Base-by-base conservation (phyloP, 2,329 filamentous ascomycete species). In the Gnomoniopsis sp. region DNA sequence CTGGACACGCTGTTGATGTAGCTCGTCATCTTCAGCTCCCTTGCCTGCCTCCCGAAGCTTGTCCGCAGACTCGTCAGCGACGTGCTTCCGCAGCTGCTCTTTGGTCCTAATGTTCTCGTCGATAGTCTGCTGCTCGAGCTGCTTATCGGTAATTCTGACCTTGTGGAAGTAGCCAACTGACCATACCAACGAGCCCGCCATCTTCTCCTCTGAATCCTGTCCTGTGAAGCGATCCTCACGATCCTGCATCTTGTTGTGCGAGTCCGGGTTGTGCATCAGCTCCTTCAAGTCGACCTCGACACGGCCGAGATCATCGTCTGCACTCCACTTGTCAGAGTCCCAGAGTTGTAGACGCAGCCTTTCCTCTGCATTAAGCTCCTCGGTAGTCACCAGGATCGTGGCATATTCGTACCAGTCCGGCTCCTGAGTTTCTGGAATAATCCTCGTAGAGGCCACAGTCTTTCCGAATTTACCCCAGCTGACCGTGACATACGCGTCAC, bases 381-480 rank as follows among this genome's bases (percentile, higher is more conserved):
- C 85, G 0, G 85, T 79, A 0, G 87, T 86, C 1, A 91, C 87
- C 1, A 90, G 74, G n/a, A 91, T 73, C 59, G 83, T 88, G 22
- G 82, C 82, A 52, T 84, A 88, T 69, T 92, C 89, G 36, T 89
- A 79, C 88, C 88, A 91, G 49, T 75, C 77, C 0, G 89, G 89
- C 33, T 88, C 76, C 76, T 89, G 87, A 49, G 90, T 85, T 1
- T 79, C 77, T 43, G 79, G 71, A 22, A 91, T 78, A 46, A 91
- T 80, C 51, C 88, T 80, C 0, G 88, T 91, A 54, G 79, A 87
- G 68, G 75, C 87, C 59, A 88, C 77, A 51, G 84, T 84, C 66
- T 88, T 89, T 54, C 88, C 88, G 68, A 91, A 91, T 68, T 91
- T 92, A 22, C 87, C 88, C 88, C 88, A 92, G 1, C 85, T 87